Evolutionary conservation across 2,329 filamentous ascomycete genomes (phyloP), one percentile per base, ranked within the genome.

Genomic region (Orbilia oligospora): DNA sequence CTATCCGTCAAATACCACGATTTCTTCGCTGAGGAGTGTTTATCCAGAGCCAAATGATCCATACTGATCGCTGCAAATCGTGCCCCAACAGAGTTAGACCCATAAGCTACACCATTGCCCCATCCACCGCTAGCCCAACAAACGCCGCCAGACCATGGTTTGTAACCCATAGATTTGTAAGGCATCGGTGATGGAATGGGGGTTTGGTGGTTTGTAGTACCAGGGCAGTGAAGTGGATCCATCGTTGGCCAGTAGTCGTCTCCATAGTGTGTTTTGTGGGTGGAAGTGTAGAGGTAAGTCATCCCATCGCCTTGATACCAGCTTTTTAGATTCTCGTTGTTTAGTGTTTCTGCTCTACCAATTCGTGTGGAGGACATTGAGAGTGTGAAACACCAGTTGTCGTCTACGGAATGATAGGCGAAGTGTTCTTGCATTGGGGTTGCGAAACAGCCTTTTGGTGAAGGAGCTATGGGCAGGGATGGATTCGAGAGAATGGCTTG

Each of bases 221-320:
- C 79, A 1, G 79, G 79, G n/a, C 49, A 48, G 66, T 80, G 79
- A 8, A 79, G 48, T 1, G 79, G 70, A 27, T 80, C 79, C 79
- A 80, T 80, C 0, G 79, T 80, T 9, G 79, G 65, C 70, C 76
- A 80, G 46, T 79, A 80, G 67, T 79, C 70, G 22, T 80, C 66
- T 10, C 38, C 53, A 33, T 48, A 80, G 44, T 80, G 73, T 0
- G 64, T 73, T 56, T 73, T 72, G 38, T 80, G 72, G 18, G 64
- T 65, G 12, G 38, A 14, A 12, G 76, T 77, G 61, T 80, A 80
- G 0, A 80, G 63, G 38, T 80, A 78, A 24, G 75, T 66, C 69
- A 80, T 79, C 0, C 79, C 79, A 24, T 80, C 79, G 5, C 79
- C 79, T 51, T 79, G 79, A 24, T 80, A 80, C 73, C 73, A 77